Evolutionary conservation across 2,329 filamentous ascomycete genomes (phyloP).

Genomic region (Orbilia ellipsospora): DNA sequence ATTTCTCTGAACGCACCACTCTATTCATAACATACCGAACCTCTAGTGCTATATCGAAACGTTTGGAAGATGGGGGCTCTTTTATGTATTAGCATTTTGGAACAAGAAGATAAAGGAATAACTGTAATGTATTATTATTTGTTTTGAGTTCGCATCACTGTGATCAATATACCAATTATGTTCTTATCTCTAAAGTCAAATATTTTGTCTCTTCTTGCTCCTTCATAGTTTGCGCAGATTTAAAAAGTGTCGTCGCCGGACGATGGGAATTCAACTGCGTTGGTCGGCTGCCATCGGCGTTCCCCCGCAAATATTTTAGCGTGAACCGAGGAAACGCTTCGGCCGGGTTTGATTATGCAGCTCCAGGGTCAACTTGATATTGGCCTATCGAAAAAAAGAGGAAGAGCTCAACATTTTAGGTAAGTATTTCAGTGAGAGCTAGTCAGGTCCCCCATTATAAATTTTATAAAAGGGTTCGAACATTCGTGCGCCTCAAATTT

Average conservation of each 20-base stretch:
- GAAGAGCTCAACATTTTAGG: no score
- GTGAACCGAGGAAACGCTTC: slow-evolving; percentile 30
- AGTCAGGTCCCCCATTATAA: no score
- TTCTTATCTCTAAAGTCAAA: background rate
- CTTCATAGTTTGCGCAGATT: no score
- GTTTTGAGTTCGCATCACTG: background rate
- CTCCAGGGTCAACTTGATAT: background rate
- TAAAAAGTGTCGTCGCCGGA: slow-evolving; percentile 1
- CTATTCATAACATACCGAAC: slow-evolving; percentile 5
- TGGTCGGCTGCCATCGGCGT: slow-evolving; percentile 45
- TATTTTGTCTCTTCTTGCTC: no score
- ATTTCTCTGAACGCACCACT: background rate
- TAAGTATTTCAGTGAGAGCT: no score
- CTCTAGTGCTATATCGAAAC: slow-evolving; percentile 9
- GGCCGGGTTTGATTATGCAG: slow-evolving; percentile 32
- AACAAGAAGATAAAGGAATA: slow-evolving; percentile 33
- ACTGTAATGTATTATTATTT: slow-evolving; percentile 36
- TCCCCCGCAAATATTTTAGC: slow-evolving; percentile 22
- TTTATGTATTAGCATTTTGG: slow-evolving; percentile 5
- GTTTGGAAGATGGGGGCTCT: no score
- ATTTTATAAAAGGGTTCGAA: no score
- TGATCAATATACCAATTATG: slow-evolving; percentile 2
- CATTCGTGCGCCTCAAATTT: no score
- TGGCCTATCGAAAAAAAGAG: no score
- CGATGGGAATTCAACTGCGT: slow-evolving; percentile 11